These are phyloP conservation scores for Cyberlindnera xylosilytica DNA, from an alignment of 805 yeast genomes.

Conservation along the genomic window DNA sequence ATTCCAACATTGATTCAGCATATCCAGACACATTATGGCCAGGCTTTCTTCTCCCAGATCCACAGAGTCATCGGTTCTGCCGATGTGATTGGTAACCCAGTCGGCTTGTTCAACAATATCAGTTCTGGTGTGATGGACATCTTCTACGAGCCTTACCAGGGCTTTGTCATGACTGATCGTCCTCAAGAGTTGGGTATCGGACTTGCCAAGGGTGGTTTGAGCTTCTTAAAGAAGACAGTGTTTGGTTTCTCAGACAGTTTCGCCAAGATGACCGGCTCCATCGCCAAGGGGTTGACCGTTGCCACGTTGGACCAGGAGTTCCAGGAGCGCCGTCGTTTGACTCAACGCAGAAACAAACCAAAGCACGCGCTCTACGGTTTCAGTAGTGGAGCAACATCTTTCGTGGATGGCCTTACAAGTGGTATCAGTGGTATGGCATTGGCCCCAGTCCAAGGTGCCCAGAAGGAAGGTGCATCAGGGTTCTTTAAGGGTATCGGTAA, in stretches of 20 bases:
- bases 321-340: constrained; percentile 76
- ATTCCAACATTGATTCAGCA: constrained; percentile 66
- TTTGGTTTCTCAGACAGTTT: constrained; percentile 93
- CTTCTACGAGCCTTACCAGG: constrained; percentile 96
- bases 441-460: constrained; percentile 89
- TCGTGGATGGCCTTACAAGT: constrained; percentile 80
- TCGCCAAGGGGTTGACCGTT: constrained; percentile 90
- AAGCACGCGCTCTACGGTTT: constrained; percentile 83
- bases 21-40: constrained; percentile 82
- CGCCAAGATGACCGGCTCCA: constrained; percentile 87
- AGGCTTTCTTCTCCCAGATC: constrained; percentile 85
- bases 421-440: constrained; percentile 89
- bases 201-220: constrained; percentile 91
- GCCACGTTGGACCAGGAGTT: constrained; percentile 84
- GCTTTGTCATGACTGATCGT: constrained; percentile 87
- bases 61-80: constrained; percentile 95
- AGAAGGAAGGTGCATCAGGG: constrained; percentile 85
- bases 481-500: constrained; percentile 92
- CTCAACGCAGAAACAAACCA: constrained; percentile 74
- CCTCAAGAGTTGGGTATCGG: constrained; percentile 97
- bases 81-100: constrained; percentile 95
- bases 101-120: constrained; percentile 88
- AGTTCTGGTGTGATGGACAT: constrained; percentile 96
- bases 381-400: constrained; percentile 82
- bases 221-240: constrained; percentile 90